Base-by-base conservation (phyloP, 179 eudicot species). In the Amaranthus tricolor region DNA sequence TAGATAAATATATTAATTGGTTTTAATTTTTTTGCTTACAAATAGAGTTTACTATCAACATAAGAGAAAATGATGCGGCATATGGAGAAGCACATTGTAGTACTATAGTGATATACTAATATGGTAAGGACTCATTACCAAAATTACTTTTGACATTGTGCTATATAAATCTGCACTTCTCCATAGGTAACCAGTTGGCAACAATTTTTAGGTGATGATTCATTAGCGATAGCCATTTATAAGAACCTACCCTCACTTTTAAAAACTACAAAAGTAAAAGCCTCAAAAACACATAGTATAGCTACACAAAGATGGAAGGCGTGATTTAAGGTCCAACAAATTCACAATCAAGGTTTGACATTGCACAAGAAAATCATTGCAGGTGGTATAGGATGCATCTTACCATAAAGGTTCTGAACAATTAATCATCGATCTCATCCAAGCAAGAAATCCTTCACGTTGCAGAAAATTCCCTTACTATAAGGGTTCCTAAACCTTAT, bases 401-500 rank as follows among this genome's bases (percentile, higher is more conserved):
- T n/a, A 24, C 40, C 64, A 13, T 9, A 40, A 60, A 14, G 50
- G 7, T 7, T 48, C 40, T 10, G 64, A 7, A 24, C 15, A 64
- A 15, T 57, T 19, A 21, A 68, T 43, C 43, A 49, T 73, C 11
- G 6, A 9, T 59, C 63, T 73, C 55, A 57, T 45, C 20, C 72
- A 45, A 68, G 68, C 51, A 77, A 16, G 73, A 90, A 82, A 67
- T 85, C 86, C 80, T 84, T 90, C 79, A 91, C 19, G 84, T 90
- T 91, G 63, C 68, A 55, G 47, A 81, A 17, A 57, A 90, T 58
- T 48, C 93, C 97, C 56, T 85, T 82, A 84, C 88, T 53, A 74
- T 92, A 86, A 20, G 97, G 97, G 81, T 92, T 92, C 31, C 47
- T 82, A 63, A 86, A 92, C 74, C 70, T 80, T 62, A 67, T 70